A percentile compares a stretch with the other conserved stretches of the same genome.
These are phyloP conservation scores for Fusarium sp. DNA, from an alignment of 2,329 filamentous ascomycete species.

Conservation along the genomic window DNA sequence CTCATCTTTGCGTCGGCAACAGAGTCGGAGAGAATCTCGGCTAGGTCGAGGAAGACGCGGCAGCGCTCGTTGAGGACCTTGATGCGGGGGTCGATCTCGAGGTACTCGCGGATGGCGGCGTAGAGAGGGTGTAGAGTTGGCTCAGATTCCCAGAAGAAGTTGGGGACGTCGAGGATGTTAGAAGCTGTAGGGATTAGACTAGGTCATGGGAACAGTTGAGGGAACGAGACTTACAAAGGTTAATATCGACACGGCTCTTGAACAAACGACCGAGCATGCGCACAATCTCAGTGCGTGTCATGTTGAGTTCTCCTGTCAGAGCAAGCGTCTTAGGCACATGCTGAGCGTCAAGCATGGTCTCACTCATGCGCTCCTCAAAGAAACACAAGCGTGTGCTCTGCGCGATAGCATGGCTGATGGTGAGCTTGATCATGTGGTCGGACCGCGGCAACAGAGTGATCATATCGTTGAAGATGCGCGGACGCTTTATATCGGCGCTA, in stretches of 20 bases:
- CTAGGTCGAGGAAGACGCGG: conserved; percentile 93
- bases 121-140: conserved; percentile 95
- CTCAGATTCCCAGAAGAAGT: conserved; percentile 98
- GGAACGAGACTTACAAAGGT: conserved; percentile 78
- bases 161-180: conserved; percentile 94
- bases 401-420: conserved; percentile 96
- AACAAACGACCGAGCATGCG: conserved; percentile 91
- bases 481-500: conserved; percentile 83
- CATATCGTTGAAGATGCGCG: conserved; percentile 98
- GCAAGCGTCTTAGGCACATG: conserved; percentile 90
- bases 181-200: conserved; percentile 68
- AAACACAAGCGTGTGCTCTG: conserved; percentile 97
- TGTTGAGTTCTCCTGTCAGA: conserved; percentile 87
- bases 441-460: conserved; percentile 89
- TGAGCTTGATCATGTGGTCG: conserved; percentile 99
- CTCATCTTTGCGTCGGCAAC: conserved; percentile 97
- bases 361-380: conserved; percentile 95
- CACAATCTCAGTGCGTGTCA: conserved; percentile 92
- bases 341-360: conserved; percentile 93
- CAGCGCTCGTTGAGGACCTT: conserved; percentile 98
- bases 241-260: conserved; percentile 94
- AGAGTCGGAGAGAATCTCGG: conserved; percentile 91
- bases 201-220: neutral
- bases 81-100: conserved; percentile 96
- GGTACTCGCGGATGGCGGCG: conserved; percentile 92